Base-by-base conservation (phyloP, 352 stramenopile genomes). In the Pythium utonaiense region DNA sequence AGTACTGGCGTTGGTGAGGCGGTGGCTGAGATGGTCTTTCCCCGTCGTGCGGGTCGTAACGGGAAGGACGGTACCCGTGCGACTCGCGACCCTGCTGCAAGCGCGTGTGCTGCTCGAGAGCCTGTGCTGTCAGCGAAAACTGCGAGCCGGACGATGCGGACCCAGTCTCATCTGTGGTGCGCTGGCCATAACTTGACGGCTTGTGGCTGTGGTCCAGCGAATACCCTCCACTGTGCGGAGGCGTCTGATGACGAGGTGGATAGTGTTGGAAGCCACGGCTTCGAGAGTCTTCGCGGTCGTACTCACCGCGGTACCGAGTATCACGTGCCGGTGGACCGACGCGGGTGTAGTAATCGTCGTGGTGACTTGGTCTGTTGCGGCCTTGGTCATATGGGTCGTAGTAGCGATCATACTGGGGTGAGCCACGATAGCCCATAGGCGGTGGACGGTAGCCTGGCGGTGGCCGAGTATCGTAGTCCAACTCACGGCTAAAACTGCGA, bases 31-130 rank as follows among this genome's bases (percentile, higher is more conserved):
- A 34, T n/a, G 57, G 48, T 13, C 16, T 36, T 19, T 53, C 40
- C 24, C n/a, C n/a, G n/a, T n/a, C n/a, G n/a, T 7, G 40, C 16
- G 40, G n/a, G 6, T 19, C 40, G 40, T 47, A 27, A 25, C 40
- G 13, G n/a, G 40, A 47, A 6, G 17, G 7, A 19, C n/a, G 19
- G 19, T 47, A 47, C 2, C 40, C 40, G 6, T 27, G 6, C 17
- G 40, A 47, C 6, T 47, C 40, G 8, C 40, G 40, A 10, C 40
- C 19, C 4, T 47, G 40, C 7, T 47, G 40, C 19, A 27, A 5
- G n/a, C 78, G 74, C 27, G 76, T 86, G 41, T 86, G 76, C 31
- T 76, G 62, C 19, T 73, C 76, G 17, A 86, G 69, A 42, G 78
- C 42, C 52, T 78, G 78, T 9, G 76, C 77, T 25, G 76, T 86